Evolutionary conservation across 1,284 basidiomycete species (phyloP).

Genomic region (Melampsora americana): DNA sequence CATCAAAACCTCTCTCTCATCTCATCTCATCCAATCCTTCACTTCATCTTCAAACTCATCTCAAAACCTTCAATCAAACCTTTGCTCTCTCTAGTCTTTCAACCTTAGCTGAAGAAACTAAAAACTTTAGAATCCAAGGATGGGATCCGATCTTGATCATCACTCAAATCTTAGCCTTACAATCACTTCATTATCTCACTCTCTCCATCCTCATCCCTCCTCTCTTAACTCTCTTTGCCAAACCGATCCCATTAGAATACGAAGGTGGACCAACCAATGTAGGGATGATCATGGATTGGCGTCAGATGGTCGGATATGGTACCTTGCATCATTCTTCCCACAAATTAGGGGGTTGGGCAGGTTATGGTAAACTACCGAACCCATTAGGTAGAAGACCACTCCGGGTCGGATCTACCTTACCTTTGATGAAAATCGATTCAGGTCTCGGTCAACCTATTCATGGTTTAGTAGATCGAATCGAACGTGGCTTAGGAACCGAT

Average conservation of each 20-base stretch:
- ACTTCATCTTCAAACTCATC: background rate
- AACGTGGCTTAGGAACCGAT: background rate
- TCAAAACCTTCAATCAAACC: background rate
- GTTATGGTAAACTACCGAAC: constrained; percentile 20
- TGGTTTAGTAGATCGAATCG: background rate
- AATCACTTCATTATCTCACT: constrained; percentile 85
- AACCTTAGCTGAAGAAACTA: constrained; percentile 22
- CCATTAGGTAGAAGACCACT: constrained; percentile 11
- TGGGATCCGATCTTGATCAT: constrained; percentile 75
- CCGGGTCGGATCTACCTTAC: background rate
- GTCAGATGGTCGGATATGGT: constrained; percentile 79
- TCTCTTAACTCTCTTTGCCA: constrained; percentile 70
- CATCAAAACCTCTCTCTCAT: constrained; percentile 2
- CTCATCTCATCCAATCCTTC: background rate
- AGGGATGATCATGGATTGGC: constrained; percentile 95
- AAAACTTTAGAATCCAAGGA: constrained; percentile 52
- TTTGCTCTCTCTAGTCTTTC: background rate
- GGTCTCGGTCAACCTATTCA: background rate
- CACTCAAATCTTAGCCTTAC: constrained; percentile 83
- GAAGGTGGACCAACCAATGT: constrained; percentile 81
- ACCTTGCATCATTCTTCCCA: constrained; percentile 60
- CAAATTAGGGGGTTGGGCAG: constrained; percentile 28
- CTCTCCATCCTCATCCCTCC: constrained; percentile 79
- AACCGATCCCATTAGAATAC: constrained; percentile 69
- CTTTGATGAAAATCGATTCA: constrained; percentile 15